A percentile compares a stretch with the other conserved stretches of the same genome.
Conservation (phyloP, 257 asterid genomes). For the Cinchona pubescens region DNA sequence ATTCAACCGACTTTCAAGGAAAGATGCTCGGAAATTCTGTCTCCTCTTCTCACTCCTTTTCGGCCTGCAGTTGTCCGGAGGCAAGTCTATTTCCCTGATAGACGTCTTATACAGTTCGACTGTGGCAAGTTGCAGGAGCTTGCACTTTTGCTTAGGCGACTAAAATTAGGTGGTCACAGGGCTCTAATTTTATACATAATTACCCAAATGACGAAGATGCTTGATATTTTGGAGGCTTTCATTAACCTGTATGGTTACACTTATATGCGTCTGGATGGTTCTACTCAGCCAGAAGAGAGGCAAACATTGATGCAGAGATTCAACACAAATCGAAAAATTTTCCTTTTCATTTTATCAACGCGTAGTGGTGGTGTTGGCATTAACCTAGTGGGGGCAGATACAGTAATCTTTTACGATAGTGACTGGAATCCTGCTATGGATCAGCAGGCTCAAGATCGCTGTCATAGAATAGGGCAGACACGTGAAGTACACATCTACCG, state of each 20-base stretch:
- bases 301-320: constrained; percentile 98
- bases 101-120: constrained; percentile 95
- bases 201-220: constrained; percentile 99
- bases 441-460: constrained; percentile 99
- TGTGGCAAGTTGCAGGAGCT: constrained; percentile 99
- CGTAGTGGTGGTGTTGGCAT: constrained; percentile 99
- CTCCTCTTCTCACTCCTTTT: constrained; percentile 76
- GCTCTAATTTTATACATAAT: constrained; percentile 95
- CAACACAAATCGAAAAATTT: constrained; percentile 84
- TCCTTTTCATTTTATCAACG: constrained; percentile 92
- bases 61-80: constrained; percentile 96
- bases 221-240: constrained; percentile 94
- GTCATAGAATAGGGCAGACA: constrained; percentile 99
- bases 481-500: constrained; percentile 97
- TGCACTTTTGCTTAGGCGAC: constrained; percentile 78
- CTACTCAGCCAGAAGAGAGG: constrained; percentile 96
- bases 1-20: constrained; percentile 51
- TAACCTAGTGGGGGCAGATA: constrained; percentile 97
- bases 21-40: constrained; percentile 54
- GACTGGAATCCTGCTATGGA: constrained; percentile 99
- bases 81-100: constrained; percentile 98
- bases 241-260: constrained; percentile 94
- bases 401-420: constrained; percentile 94
- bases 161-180: constrained; percentile 91
- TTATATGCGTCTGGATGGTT: constrained; percentile 97